These are phyloP conservation scores for Pleodorina starrii DNA, from an alignment of 139 green algal genomes.

Conservation along the genomic window DNA sequence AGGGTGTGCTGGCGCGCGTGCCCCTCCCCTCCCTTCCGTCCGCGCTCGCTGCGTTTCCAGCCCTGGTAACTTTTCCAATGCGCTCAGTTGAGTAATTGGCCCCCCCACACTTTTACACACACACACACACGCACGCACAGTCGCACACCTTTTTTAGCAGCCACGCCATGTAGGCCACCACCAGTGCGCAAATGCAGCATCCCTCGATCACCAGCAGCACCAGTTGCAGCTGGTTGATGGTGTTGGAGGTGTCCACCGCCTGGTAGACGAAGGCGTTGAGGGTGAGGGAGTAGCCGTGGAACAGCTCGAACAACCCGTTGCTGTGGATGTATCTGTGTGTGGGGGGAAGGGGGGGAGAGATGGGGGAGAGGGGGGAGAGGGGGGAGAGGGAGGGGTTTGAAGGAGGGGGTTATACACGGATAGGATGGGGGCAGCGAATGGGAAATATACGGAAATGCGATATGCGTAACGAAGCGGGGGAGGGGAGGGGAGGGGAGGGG, in stretches of 20 bases:
- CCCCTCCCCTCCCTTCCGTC: no score
- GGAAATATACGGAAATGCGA: no score
- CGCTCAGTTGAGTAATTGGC: no score
- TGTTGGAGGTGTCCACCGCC: constrained; percentile 11
- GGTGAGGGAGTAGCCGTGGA: constrained; percentile 48
- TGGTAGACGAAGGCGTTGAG: constrained; percentile 55
- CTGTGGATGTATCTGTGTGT: constrained; percentile 43
- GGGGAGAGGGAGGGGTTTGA: no score
- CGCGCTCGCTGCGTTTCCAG: no score
- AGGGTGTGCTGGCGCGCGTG: no score
- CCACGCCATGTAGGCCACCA: constrained; percentile 46
- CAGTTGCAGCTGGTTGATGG: constrained; percentile 51
- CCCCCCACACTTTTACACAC: not conserved
- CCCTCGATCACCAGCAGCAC: constrained; percentile 58
- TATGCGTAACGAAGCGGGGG: no score
- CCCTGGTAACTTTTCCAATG: no score
- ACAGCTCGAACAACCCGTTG: constrained; percentile 51
- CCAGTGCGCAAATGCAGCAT: constrained; percentile 45
- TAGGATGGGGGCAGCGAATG: no score
- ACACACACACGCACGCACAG: not conserved
- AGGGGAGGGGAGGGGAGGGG: no score
- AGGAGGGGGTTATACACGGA: no score
- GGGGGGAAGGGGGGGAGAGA: not conserved
- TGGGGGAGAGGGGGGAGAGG: not conserved
- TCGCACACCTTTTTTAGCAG: constrained; percentile 47